Evolutionary conservation across 2,329 filamentous ascomycete genomes (phyloP).

Genomic region (Fragosphaeria purpurea): DNA sequence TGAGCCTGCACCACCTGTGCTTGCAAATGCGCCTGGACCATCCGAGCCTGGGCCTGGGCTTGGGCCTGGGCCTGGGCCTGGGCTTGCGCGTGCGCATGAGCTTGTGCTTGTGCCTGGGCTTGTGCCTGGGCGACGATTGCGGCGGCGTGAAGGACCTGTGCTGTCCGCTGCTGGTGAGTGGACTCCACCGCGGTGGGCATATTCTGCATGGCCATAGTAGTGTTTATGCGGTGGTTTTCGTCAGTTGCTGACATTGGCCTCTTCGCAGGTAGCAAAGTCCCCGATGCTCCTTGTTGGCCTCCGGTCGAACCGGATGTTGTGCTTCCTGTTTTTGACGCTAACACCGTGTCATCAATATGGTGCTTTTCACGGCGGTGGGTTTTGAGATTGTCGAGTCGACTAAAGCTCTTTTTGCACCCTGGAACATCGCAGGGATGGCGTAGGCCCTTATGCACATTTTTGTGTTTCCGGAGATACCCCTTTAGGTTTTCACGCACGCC

Average conservation of each 20-base stretch:
- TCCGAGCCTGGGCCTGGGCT: background rate
- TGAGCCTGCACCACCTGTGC: background rate
- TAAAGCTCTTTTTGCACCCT: conserved; percentile 20
- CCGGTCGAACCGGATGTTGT: background rate
- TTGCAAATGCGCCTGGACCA: background rate
- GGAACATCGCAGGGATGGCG: conserved; percentile 17
- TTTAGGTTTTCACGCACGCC: conserved; percentile 20
- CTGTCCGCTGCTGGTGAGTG: background rate
- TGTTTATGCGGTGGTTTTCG: conserved; percentile 2
- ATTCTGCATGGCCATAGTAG: background rate
- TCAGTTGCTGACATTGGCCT: background rate
- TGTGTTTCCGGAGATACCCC: conserved; percentile 23
- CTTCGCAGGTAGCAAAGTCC: background rate
- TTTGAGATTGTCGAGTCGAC: conserved; percentile 21
- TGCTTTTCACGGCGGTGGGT: conserved; percentile 22
- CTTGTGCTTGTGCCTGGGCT: background rate
- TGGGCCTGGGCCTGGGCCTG: background rate
- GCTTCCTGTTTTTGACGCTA: background rate
- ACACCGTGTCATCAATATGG: conserved; percentile 14
- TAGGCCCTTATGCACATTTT: conserved; percentile 20
- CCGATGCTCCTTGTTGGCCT: background rate
- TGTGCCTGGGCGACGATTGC: conserved; percentile 1
- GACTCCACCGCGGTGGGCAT: background rate
- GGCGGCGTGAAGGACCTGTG: conserved; percentile 1
- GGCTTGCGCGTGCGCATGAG: background rate